Base-by-base conservation (phyloP, 441 rosid genomes). In the Hypseocharis bilobata region DNA sequence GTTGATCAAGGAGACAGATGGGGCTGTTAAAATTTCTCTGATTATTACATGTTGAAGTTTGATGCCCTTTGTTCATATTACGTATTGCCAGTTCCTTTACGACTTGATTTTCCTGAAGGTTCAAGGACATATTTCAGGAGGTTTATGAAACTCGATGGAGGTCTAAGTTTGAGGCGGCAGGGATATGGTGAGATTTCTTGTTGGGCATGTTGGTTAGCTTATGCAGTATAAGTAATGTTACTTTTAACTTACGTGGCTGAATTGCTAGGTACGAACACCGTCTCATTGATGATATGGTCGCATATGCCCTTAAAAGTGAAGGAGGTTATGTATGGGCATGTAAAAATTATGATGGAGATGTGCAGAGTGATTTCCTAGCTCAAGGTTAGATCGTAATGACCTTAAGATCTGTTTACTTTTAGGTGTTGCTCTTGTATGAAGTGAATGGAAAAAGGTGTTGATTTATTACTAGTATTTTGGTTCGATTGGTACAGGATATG, bases 241-340 rank as follows among this genome's bases (percentile, higher is more conserved):
- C 65, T 5, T 58, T 13, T 77, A 67, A 72, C 75, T 68, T 40
- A 28, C 36, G 52, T 71, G 27, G 32, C 57, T 70, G 25, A 56
- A 57, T 38, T 76, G 62, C 70, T 65, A 91, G 97, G 97, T 87
- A 87, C 66, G 94, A 91, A 74, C 97, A 91, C 68, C 96, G 92
- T 66, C 83, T 91, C 36, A 91, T 91, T 30, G 97, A 91, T 78
- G 97, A 91, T 79, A 87, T 88, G 94, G 97, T 91, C 66, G 97
- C 97, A 42, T 91, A 91, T 75, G 92, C 97, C 28, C 73, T 88
- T 56, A 91, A 91, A 74, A 91, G 91, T 34, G 94, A 88, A 45
- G 91, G 97, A 36, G 94, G 92, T 63, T 91, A 86, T 67, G 96
- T 88, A 28, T 91, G 94, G 97, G 97, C 97, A 10, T 88, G 97